These are phyloP conservation scores for Rhododendron griersonianum DNA, from an alignment of 148 eudicot genomes.

Conservation along the genomic window DNA sequence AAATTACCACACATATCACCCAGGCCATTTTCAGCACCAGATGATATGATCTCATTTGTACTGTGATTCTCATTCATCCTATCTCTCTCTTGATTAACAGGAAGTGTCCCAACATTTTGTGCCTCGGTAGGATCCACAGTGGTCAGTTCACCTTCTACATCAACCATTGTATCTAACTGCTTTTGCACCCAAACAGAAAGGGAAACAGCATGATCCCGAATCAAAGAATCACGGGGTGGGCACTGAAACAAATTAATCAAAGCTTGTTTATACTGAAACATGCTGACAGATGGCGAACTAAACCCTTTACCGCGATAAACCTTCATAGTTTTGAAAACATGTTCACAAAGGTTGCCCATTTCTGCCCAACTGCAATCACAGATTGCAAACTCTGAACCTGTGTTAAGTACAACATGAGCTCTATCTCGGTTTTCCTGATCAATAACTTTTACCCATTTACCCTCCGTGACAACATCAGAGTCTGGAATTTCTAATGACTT, in stretches of 20 bases:
- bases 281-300: conserved; percentile 48
- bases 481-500: conserved; percentile 63
- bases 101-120: not conserved
- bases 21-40: conserved; percentile 11
- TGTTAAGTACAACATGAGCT: conserved; percentile 45
- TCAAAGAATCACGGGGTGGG: conserved; percentile 64
- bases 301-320: conserved; percentile 41
- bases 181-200: conserved; percentile 65
- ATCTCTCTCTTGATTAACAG: conserved; percentile 8
- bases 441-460: conserved; percentile 52
- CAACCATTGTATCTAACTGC: conserved; percentile 43
- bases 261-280: conserved; percentile 59
- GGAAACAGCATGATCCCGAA: conserved; percentile 92
- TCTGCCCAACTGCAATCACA: conserved; percentile 66
- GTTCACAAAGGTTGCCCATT: conserved; percentile 82
- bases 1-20: conserved; percentile 14
- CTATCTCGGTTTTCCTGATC: conserved; percentile 45
- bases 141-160: conserved; percentile 20
- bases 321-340: conserved; percentile 55
- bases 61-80: not conserved
- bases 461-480: conserved; percentile 52
- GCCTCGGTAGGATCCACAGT: conserved; percentile 19
- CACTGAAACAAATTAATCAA: conserved; percentile 58
- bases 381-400: conserved; percentile 71
- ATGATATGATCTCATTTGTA: conserved; percentile 5